Evolutionary conservation across 2,329 filamentous ascomycete species (phyloP).

Genomic region (Clarireedia homoeocarpa): DNA sequence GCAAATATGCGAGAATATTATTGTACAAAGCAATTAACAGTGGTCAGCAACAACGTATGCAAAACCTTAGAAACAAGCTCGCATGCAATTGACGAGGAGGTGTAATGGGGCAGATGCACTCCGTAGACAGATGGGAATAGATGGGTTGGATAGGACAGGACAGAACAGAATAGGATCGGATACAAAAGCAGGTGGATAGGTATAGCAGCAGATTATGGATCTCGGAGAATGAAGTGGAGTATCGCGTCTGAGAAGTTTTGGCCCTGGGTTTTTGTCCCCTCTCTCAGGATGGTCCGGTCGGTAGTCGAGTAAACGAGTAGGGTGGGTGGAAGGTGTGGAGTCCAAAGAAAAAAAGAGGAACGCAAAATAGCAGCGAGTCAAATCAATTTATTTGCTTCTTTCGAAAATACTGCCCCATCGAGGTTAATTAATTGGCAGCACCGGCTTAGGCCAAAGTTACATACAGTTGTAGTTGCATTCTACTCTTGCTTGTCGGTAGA

Average conservation of each 20-base stretch:
- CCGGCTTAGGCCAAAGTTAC: too few species aligned
- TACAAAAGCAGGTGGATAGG: too few species aligned
- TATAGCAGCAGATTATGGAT: background rate
- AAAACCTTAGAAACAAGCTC: too few species aligned
- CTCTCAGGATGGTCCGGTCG: conserved; percentile 9
- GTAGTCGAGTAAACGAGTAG: background rate
- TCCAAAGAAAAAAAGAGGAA: conserved; percentile 15
- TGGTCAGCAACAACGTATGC: background rate
- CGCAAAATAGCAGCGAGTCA: background rate
- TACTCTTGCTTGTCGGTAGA: too few species aligned
- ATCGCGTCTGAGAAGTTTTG: background rate
- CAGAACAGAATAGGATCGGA: background rate
- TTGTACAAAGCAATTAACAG: conserved; percentile 3
- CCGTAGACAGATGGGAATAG: background rate
- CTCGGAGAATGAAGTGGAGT: background rate
- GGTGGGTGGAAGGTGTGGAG: background rate
- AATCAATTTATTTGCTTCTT: background rate
- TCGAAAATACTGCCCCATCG: too few species aligned
- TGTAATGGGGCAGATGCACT: background rate
- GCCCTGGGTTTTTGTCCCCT: too few species aligned
- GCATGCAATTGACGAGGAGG: too few species aligned
- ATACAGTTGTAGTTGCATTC: too few species aligned
- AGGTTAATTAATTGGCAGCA: too few species aligned
- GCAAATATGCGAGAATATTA: conserved; percentile 5
- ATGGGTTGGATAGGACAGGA: background rate